Conservation (phyloP, 176 grass and related monocot genomes). For the Ensete ventricosum region DNA sequence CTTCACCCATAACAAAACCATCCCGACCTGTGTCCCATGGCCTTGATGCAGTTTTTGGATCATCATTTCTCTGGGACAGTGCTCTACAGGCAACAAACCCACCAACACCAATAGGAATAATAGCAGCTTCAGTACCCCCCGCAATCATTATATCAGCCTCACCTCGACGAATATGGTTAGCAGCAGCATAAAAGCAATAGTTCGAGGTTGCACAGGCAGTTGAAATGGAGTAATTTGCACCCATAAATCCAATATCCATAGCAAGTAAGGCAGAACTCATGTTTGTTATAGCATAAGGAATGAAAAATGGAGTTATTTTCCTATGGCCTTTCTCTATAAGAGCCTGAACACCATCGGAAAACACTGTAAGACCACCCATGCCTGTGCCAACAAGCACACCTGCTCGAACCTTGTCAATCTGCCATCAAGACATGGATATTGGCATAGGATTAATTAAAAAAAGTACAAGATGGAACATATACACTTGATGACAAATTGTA, state of each 20-base stretch:
- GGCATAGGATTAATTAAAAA: too few species aligned
- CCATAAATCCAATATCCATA: slow-evolving; percentile 63
- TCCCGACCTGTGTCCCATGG: slow-evolving; percentile 59
- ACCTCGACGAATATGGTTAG: slow-evolving; percentile 55
- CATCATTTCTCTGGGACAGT: slow-evolving; percentile 49
- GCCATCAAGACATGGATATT: slow-evolving; percentile 3
- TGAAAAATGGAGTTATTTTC: slow-evolving; percentile 59
- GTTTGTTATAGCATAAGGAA: slow-evolving; percentile 54
- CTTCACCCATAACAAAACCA: slow-evolving; percentile 78
- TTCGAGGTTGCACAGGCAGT: slow-evolving; percentile 64
- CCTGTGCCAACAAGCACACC: slow-evolving; percentile 62
- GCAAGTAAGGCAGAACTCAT: slow-evolving; percentile 59
- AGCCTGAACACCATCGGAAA: slow-evolving; percentile 38
- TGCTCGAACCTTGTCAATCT: slow-evolving; percentile 40
- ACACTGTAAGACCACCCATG: slow-evolving; percentile 49
- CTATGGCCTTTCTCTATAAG: slow-evolving; percentile 51
- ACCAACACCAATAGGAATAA: slow-evolving; percentile 49
- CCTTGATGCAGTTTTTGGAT: slow-evolving; percentile 49
- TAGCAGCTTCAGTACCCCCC: slow-evolving; percentile 59
- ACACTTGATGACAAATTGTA: too few species aligned
- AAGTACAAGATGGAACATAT: too few species aligned
- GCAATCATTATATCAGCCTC: slow-evolving; percentile 57
- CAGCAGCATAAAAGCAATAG: slow-evolving; percentile 53
- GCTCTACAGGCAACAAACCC: slow-evolving; percentile 69
- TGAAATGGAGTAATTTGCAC: slow-evolving; percentile 60